Evolutionary conservation across 805 yeast species (phyloP), one percentile per base, ranked within the genome.

Genomic region (Lipomyces sp.): DNA sequence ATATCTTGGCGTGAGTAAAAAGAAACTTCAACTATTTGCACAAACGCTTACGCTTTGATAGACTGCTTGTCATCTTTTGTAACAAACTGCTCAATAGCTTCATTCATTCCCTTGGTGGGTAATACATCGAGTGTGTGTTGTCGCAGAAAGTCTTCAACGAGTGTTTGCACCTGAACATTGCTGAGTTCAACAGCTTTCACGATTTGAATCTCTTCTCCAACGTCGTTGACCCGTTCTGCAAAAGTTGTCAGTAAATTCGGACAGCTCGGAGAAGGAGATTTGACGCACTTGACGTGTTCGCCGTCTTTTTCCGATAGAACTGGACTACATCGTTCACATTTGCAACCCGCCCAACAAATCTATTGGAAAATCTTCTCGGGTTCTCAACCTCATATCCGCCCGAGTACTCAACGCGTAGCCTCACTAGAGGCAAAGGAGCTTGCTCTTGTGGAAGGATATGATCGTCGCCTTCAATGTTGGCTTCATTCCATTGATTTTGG

Each of bases 331-430:
- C 95, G 61, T 86, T 83, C n/a, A 83, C 80, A 65, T 93, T 93
- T 3, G 98, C 98, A 1, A 91, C 93, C 55, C 74, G 75, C 0
- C 96, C 96, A 4, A 86, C 95, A 72, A 91, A 93, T 61, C 87
- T 72, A 63, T 90, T 88, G 14, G 96, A 87, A 57, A 93, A 87
- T 56, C 96, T 71, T 45, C 95, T 74, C 0, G 95, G 86, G 63
- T 90, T 91, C 62, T 90, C 98, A 16, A 93, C 88, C 59, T 89
- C 96, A 62, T 79, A 91, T 3, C 90, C 95, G 1, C 95, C 96
- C 21, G 86, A 74, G 61, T 91, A 91, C 59, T 93, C 97, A 0
- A 55, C 96, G 32, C 89, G 72, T 16, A 93, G 66, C 41, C 98
- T 71, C 3, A 93, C 73, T 43, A 93, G 70, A 0, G 98, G 98